A percentile compares a stretch with the other conserved stretches of the same genome.
These are phyloP conservation scores for Fusarium odoratissimum DNA, from an alignment of 2,329 filamentous ascomycete species.

Conservation along the genomic window DNA sequence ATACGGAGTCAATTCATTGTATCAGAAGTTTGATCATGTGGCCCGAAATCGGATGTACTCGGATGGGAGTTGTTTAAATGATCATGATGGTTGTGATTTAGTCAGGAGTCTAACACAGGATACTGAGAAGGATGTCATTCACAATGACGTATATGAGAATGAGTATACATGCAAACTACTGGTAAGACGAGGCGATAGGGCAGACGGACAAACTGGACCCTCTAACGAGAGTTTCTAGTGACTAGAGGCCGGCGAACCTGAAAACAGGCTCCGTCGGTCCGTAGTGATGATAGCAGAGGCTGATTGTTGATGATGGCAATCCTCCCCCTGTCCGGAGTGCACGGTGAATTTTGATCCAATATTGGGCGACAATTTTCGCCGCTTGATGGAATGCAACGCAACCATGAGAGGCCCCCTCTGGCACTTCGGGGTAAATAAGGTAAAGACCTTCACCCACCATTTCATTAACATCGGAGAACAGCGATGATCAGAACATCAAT, in stretches of 20 bases:
- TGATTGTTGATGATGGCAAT: slow-evolving; percentile 8
- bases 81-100: slow-evolving; percentile 9
- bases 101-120: background rate
- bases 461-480: slow-evolving; percentile 9
- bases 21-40: slow-evolving; percentile 28
- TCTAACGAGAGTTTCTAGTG: background rate
- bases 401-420: background rate
- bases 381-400: slow-evolving; percentile 32
- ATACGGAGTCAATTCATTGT: slow-evolving; percentile 6
- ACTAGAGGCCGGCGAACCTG: background rate
- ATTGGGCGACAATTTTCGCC: slow-evolving; percentile 3
- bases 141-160: slow-evolving; percentile 13
- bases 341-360: slow-evolving; percentile 3
- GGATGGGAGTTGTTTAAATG: background rate
- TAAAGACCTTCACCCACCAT: slow-evolving; percentile 32
- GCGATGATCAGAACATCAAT: slow-evolving; percentile 20
- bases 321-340: slow-evolving; percentile 17
- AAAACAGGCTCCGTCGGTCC: slow-evolving; percentile 11
- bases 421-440: slow-evolving; percentile 20
- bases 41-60: slow-evolving; percentile 27
- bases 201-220: background rate
- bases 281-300: slow-evolving; percentile 5
- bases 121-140: slow-evolving; percentile 4
- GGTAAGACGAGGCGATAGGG: background rate
- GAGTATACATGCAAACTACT: background rate